phyloP scores from a whole-genome alignment of 371 early-diverging fungal species.

The Haplosporangium sp. region DNA sequence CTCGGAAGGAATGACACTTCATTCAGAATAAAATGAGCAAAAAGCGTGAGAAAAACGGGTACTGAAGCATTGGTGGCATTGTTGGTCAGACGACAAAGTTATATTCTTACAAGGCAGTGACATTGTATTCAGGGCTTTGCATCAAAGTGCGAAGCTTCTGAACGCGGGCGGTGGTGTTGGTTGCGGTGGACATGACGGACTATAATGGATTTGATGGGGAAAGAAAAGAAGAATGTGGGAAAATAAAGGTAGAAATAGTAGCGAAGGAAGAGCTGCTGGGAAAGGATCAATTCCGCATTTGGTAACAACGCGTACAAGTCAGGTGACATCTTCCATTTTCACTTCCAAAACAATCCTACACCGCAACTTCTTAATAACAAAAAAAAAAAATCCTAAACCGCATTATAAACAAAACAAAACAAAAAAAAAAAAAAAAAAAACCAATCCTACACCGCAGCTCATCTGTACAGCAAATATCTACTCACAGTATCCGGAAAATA shows the following conservation, averaged over 20 bases:
- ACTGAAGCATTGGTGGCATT: background rate
- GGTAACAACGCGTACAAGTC: background rate
- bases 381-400: no score
- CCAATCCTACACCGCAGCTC: no score
- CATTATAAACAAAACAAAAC: background rate
- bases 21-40: background rate
- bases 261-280: background rate
- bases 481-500: no score
- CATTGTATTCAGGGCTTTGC: conserved; percentile 64
- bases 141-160: conserved; percentile 80
- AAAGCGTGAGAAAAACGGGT: conserved; percentile 39
- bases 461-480: no score
- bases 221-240: conserved; percentile 4
- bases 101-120: conserved; percentile 81
- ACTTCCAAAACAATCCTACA: background rate
- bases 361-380: background rate
- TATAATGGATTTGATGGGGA: conserved; percentile 1
- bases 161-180: conserved; percentile 71
- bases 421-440: no score
- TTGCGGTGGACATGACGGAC: conserved; percentile 35
- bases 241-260: background rate
- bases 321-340: background rate
- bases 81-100: background rate
- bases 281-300: conserved; percentile 1
- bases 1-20: conserved; percentile 90